These are phyloP conservation scores for Capronia epimyces DNA, from an alignment of 2,329 filamentous ascomycete genomes.

Conservation along the genomic window DNA sequence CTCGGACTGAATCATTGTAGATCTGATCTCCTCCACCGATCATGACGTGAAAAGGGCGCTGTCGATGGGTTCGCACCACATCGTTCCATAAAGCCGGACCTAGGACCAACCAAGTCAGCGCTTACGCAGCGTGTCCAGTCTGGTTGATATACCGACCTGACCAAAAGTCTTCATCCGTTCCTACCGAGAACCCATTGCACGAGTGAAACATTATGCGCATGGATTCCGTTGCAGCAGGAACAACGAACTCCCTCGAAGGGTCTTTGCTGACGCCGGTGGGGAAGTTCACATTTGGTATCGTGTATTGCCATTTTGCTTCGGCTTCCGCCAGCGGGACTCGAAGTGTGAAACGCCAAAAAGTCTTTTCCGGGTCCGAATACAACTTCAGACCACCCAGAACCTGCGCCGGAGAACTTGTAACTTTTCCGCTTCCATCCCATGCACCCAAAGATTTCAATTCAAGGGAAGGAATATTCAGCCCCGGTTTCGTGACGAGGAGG, in stretches of 20 bases:
- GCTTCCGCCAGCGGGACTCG: constrained; percentile 62
- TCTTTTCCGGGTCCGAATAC: constrained; percentile 54
- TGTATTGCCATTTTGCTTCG: constrained; percentile 76
- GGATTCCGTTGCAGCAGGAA: constrained; percentile 56
- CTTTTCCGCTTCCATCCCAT: constrained; percentile 4
- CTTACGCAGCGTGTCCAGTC: not conserved
- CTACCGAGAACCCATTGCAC: constrained; percentile 64
- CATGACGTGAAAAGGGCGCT: constrained; percentile 62
- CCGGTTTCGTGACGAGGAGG: constrained; percentile 71
- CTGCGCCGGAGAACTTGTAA: constrained; percentile 5
- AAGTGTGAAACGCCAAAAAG: constrained; percentile 56
- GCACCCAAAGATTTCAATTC: constrained; percentile 50
- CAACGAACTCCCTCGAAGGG: constrained; percentile 47
- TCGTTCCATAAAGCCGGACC: constrained; percentile 61
- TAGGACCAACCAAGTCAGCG: constrained; percentile 8
- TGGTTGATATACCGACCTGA: constrained; percentile 30
- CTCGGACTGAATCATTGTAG: constrained; percentile 72
- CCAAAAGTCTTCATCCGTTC: constrained; percentile 59
- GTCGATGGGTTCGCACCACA: constrained; percentile 55
- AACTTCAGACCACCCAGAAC: constrained; percentile 49
- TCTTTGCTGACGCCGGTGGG: constrained; percentile 50
- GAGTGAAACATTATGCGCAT: constrained; percentile 67
- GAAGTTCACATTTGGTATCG: constrained; percentile 61
- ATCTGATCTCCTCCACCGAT: constrained; percentile 88
- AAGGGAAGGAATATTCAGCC: constrained; percentile 58